Evolutionary conservation across 495 filamentous ascomycete species (phyloP).

Genomic region (Extremus antarcticus): DNA sequence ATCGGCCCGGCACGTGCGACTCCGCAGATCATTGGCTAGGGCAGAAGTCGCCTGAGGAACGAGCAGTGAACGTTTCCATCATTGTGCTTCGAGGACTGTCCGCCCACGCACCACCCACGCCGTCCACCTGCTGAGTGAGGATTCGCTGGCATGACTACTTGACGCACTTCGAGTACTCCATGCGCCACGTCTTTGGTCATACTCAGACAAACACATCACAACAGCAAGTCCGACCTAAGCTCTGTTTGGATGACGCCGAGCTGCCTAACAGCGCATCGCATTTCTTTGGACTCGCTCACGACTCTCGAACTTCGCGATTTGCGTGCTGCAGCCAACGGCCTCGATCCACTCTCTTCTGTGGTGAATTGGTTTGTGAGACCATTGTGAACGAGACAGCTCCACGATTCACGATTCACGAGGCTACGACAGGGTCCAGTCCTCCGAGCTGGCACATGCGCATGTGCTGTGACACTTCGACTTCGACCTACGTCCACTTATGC

Average conservation of each 20-base stretch:
- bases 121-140: too few species aligned
- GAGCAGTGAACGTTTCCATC: not conserved
- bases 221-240: not conserved
- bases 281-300: too few species aligned
- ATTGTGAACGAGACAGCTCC: not conserved
- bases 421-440: not conserved
- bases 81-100: not conserved
- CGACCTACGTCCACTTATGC: constrained; percentile 1
- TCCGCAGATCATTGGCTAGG: too few species aligned
- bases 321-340: not conserved
- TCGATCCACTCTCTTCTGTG: too few species aligned
- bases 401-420: not conserved
- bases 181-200: too few species aligned
- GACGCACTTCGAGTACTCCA: too few species aligned
- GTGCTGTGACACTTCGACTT: constrained; percentile 1
- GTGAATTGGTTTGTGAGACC: too few species aligned
- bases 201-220: too few species aligned
- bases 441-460: not conserved
- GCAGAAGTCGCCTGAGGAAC: too few species aligned
- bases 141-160: too few species aligned
- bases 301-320: too few species aligned
- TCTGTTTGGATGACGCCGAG: not conserved
- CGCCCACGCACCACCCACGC: not conserved
- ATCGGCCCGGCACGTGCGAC: not conserved
- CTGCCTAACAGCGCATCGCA: too few species aligned